Conservation (phyloP, 2,329 filamentous ascomycete genomes). For the Lecanoromycetidae sp. region DNA sequence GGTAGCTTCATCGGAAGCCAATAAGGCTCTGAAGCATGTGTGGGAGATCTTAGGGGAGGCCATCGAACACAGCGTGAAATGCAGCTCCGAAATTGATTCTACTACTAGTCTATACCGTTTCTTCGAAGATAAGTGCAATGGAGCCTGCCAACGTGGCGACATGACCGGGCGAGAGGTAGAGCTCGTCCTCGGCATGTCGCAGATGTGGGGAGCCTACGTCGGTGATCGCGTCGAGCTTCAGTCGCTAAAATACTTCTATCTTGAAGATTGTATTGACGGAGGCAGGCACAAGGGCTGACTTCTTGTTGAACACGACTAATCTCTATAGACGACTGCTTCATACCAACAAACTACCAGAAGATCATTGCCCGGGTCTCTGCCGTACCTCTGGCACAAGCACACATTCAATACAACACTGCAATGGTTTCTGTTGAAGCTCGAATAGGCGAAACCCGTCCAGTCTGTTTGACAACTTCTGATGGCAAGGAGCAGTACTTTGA, state of each 20-base stretch:
- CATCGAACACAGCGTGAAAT: conserved; percentile 46
- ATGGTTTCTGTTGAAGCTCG: background rate
- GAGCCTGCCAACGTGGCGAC: background rate
- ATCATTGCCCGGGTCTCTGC: too few relatives aligned
- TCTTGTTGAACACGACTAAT: background rate
- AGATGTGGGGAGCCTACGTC: conserved; percentile 53
- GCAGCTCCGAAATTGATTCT: conserved; percentile 38
- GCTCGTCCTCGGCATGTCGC: conserved; percentile 41
- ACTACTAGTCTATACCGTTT: conserved; percentile 45
- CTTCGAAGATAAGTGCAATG: conserved; percentile 37
- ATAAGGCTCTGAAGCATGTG: conserved; percentile 29
- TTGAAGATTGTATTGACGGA: conserved; percentile 55
- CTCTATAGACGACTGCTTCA: conserved; percentile 11
- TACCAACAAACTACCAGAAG: too few relatives aligned
- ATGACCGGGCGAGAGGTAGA: conserved; percentile 28
- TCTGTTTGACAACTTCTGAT: conserved; percentile 8
- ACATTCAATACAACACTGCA: conserved; percentile 2
- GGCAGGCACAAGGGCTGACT: conserved; percentile 1
- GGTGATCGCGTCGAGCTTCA: conserved; percentile 47
- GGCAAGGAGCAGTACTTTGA: conserved; percentile 23
- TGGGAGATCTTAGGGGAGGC: conserved; percentile 49
- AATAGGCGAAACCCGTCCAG: background rate
- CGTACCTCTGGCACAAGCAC: conserved; percentile 3
- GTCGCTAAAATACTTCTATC: conserved; percentile 51
- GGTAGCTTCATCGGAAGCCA: conserved; percentile 1